A percentile compares a stretch with the other conserved stretches of the same genome.
Conservation (phyloP, 2,329 filamentous ascomycete species). For the Penicillium sp. region DNA sequence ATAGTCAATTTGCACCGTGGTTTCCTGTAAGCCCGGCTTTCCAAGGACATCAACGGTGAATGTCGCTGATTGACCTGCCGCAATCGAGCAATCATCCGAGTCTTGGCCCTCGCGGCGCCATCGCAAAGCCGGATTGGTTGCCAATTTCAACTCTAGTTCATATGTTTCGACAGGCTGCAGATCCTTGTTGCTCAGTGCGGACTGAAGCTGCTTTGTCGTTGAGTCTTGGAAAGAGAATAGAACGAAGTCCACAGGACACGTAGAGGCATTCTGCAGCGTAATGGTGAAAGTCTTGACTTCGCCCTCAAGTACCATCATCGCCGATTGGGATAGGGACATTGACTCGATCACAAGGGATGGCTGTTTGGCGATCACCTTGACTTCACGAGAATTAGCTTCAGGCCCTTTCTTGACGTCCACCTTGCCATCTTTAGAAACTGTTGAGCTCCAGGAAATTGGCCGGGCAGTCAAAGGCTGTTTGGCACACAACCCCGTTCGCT, state of each 20-base stretch:
- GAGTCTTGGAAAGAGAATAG: constrained; percentile 90
- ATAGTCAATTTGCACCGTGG: constrained; percentile 82
- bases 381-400: constrained; percentile 45
- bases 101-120: constrained; percentile 54
- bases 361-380: constrained; percentile 78
- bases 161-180: constrained; percentile 77
- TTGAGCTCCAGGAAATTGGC: constrained; percentile 47
- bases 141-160: constrained; percentile 79
- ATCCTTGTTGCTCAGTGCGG: constrained; percentile 74
- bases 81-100: constrained; percentile 61
- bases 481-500: constrained; percentile 68
- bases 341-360: constrained; percentile 75
- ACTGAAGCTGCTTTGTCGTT: constrained; percentile 74
- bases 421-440: constrained; percentile 39
- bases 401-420: constrained; percentile 35
- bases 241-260: constrained; percentile 77
- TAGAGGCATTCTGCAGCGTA: constrained; percentile 76
- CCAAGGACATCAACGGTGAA: constrained; percentile 86
- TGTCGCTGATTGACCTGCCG: constrained; percentile 65
- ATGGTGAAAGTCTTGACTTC: constrained; percentile 77
- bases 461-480: constrained; percentile 54
- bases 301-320: constrained; percentile 90
- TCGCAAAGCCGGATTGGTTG: constrained; percentile 67
- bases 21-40: constrained; percentile 79
- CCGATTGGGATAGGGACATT: constrained; percentile 77